Evolutionary conservation across 2,329 filamentous ascomycete species (phyloP).

Genomic region (Dothideomycetes sp.): DNA sequence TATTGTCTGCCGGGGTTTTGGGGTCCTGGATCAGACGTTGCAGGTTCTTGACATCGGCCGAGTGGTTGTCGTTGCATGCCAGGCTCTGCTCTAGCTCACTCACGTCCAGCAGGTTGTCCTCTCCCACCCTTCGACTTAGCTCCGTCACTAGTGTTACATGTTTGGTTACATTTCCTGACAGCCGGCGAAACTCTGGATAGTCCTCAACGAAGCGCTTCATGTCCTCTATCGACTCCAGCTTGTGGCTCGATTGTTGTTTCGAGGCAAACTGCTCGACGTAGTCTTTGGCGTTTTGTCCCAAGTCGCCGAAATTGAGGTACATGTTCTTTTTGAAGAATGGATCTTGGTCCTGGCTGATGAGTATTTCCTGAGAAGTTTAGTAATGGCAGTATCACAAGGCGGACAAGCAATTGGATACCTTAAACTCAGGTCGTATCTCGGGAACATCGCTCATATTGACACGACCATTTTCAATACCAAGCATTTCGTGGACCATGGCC

Average conservation of each 20-base stretch:
- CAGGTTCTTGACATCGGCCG: constrained; percentile 79
- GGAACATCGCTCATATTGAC: constrained; percentile 79
- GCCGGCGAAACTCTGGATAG: constrained; percentile 92
- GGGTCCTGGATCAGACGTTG: constrained; percentile 79
- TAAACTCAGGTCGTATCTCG: constrained; percentile 74
- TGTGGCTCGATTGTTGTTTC: constrained; percentile 91
- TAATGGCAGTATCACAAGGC: not conserved
- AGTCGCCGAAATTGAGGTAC: constrained; percentile 93
- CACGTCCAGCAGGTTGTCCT: constrained; percentile 83
- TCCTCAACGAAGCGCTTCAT: constrained; percentile 99
- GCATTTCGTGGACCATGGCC: constrained; percentile 96
- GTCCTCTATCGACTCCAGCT: constrained; percentile 92
- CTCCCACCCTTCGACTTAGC: constrained; percentile 74
- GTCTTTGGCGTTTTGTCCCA: constrained; percentile 94
- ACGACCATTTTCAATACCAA: constrained; percentile 90
- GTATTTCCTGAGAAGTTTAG: constrained; percentile 56
- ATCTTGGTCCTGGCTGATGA: constrained; percentile 91
- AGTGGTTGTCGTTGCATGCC: constrained; percentile 93
- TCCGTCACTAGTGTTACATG: constrained; percentile 95
- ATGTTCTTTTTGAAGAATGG: constrained; percentile 99
- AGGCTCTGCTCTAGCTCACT: constrained; percentile 95
- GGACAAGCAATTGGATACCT: too few species aligned
- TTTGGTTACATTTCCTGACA: constrained; percentile 96
- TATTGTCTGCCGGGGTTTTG: constrained; percentile 66
- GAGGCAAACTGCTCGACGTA: constrained; percentile 98